These are phyloP conservation scores for Hemileia vastatrix DNA, from an alignment of 1,284 basidiomycete species.

Conservation along the genomic window DNA sequence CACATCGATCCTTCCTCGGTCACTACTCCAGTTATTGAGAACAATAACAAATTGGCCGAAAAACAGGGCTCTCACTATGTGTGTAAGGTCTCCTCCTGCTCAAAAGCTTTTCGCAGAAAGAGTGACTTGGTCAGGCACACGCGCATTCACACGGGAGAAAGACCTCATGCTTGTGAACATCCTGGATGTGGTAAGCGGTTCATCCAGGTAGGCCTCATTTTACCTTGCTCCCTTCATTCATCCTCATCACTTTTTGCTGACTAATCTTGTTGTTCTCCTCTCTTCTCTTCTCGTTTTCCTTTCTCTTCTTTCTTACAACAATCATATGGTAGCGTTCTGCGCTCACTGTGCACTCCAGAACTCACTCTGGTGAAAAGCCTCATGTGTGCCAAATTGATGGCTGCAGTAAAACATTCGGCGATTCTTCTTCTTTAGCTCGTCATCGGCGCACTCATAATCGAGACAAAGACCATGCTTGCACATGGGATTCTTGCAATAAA, in stretches of 20 bases:
- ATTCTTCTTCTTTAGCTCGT: slow-evolving; percentile 75
- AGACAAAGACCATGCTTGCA: not conserved
- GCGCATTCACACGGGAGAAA: slow-evolving; percentile 58
- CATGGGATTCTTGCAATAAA: no score
- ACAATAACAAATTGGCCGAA: no score
- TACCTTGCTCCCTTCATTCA: not conserved
- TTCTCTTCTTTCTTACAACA: slow-evolving; percentile 4
- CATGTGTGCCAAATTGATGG: slow-evolving; percentile 75
- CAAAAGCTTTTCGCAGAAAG: slow-evolving; percentile 62
- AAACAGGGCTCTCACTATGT: no score
- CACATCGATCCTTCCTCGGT: no score
- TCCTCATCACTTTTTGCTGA: slow-evolving; percentile 71
- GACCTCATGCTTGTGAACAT: not conserved
- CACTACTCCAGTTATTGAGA: no score
- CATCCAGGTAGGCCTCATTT: slow-evolving; percentile 58
- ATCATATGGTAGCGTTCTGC: slow-evolving; percentile 58
- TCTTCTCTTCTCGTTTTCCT: slow-evolving; percentile 43
- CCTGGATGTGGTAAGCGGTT: slow-evolving; percentile 69
- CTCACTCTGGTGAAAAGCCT: slow-evolving; percentile 80
- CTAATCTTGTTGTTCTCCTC: slow-evolving; percentile 57
- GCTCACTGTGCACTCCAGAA: slow-evolving; percentile 70
- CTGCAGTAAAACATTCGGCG: slow-evolving; percentile 71
- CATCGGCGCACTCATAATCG: slow-evolving; percentile 68
- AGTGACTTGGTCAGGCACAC: slow-evolving; percentile 68
- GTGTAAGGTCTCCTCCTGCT: no score